Evolutionary conservation across 1,284 basidiomycete species (phyloP).

Genomic region (Melampsora americana): DNA sequence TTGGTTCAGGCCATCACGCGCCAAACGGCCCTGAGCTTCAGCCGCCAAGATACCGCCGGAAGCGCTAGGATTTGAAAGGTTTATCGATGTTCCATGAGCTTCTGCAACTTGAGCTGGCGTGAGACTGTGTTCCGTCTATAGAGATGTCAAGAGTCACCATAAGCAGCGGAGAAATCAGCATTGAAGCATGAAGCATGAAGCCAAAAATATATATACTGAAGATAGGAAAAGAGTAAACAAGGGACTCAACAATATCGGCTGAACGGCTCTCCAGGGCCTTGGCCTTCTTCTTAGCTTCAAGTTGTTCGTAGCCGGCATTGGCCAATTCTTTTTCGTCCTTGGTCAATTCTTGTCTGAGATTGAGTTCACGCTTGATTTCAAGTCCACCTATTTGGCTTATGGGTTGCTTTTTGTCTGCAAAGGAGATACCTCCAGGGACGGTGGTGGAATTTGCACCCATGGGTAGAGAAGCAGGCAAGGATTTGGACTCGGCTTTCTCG

Average conservation of each 20-base stretch:
- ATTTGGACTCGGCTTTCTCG: neutral
- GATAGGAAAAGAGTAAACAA: neutral
- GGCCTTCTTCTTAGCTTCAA: constrained; percentile 57
- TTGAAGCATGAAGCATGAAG: constrained; percentile 5
- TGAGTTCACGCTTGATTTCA: constrained; percentile 50
- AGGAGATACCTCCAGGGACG: constrained; percentile 33
- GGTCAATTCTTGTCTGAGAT: constrained; percentile 65
- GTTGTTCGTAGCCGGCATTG: constrained; percentile 66
- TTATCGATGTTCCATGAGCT: constrained; percentile 59
- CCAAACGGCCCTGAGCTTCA: constrained; percentile 62
- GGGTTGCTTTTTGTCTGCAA: constrained; percentile 34
- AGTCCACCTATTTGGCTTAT: constrained; percentile 6
- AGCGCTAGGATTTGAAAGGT: constrained; percentile 60
- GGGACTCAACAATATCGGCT: constrained; percentile 24
- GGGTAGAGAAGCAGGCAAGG: neutral
- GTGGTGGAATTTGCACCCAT: neutral
- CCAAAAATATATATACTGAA: neutral
- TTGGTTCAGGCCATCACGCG: constrained; percentile 62
- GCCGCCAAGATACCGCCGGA: constrained; percentile 61
- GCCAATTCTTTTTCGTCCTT: constrained; percentile 66
- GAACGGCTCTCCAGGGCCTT: constrained; percentile 32
- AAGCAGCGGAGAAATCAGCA: neutral
- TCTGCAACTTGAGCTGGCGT: constrained; percentile 57
- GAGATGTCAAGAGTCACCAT: neutral
- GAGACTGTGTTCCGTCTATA: constrained; percentile 59